Evolutionary conservation across 2,329 filamentous ascomycete genomes (phyloP), one percentile per base, ranked within the genome.

Genomic region (Hypoxylon sp.): DNA sequence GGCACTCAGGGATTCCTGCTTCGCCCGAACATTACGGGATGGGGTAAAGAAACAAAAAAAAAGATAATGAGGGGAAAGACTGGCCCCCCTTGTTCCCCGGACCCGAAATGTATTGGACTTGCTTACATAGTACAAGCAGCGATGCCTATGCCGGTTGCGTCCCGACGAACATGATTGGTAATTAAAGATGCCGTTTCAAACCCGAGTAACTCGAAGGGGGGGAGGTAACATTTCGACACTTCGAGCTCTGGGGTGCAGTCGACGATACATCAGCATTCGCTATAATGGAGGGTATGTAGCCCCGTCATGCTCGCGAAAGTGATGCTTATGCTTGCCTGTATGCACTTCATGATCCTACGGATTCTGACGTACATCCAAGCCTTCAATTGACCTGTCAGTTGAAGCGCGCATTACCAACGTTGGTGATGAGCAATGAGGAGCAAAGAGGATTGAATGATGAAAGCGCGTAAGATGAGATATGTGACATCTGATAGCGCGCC

Each of bases 331-430:
- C 61, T 64, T 59, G 54, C 63, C 46, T 62, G 15, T 51, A 47
- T 50, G 35, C 47, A 32, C 32, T 56, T 54, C 57, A 54, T 66
- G 10, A 35, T 53, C 47, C 42, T 31, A 42, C 29, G 42, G 11
- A 53, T 57, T 59, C 39, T 55, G 27, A 55, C 37, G 24, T 53
- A 27, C 37, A 52, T 32, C 35, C 35, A 42, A 58, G 21, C 60
- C 50, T 58, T 56, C 59, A 58, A 61, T 65, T 63, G 66, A 71
- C 62, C 17, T 56, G 62, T 69, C 66, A 56, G 58, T 62, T 66
- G 48, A 42, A 55, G 58, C 44, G 53, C n/a, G 15, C 54, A 51
- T 51, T 44, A 52, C 48, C 35, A 50, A 56, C 35, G 60, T 42
- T 65, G 53, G 15, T 44, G 51, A 52, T 37, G 32, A 39, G 42